These are phyloP conservation scores for Cyclospora cayetanensis DNA, from an alignment of 169 alveolate species.

Conservation along the genomic window DNA sequence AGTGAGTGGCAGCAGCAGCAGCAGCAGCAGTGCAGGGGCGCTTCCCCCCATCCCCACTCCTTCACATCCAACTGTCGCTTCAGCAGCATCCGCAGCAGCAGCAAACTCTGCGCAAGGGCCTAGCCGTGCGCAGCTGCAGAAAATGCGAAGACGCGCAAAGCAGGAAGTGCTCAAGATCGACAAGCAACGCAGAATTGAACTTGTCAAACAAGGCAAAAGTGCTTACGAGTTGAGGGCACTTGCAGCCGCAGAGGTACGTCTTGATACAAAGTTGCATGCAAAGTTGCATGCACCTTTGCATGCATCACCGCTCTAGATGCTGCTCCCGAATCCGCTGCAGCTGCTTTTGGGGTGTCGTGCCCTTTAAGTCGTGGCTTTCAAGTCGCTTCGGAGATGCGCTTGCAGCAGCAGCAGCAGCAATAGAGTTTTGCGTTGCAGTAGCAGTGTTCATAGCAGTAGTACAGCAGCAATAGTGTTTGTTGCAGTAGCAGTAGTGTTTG, in stretches of 20 bases:
- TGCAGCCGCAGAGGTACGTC: conserved; percentile 68
- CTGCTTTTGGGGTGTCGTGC: too few relatives aligned
- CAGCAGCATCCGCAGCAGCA: conserved; percentile 12
- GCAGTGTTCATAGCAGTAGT: too few relatives aligned
- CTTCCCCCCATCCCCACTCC: background rate
- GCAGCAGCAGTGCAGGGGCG: conserved; percentile 1
- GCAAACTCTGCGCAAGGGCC: conserved; percentile 12
- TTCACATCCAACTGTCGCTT: too few relatives aligned
- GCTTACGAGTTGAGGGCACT: conserved; percentile 67
- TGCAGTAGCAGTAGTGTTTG: too few relatives aligned
- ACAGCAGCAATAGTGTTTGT: too few relatives aligned
- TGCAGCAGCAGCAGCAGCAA: too few relatives aligned
- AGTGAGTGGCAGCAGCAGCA: conserved; percentile 12
- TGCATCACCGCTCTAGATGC: too few relatives aligned
- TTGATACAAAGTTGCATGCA: background rate
- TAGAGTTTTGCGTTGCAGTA: too few relatives aligned
- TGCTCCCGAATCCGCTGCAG: too few relatives aligned
- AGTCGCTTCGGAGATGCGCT: too few relatives aligned
- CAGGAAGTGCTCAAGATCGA: conserved; percentile 69
- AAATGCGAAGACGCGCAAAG: conserved; percentile 13
- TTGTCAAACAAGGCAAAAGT: conserved; percentile 69
- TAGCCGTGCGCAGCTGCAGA: conserved; percentile 45
- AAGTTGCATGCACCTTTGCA: too few relatives aligned
- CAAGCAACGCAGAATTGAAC: conserved; percentile 62
- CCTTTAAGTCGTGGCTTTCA: too few relatives aligned